A percentile compares a stretch with the other conserved stretches of the same genome.
Conservation (phyloP, 2,329 filamentous ascomycete species). For the Cordyceps javanica region DNA sequence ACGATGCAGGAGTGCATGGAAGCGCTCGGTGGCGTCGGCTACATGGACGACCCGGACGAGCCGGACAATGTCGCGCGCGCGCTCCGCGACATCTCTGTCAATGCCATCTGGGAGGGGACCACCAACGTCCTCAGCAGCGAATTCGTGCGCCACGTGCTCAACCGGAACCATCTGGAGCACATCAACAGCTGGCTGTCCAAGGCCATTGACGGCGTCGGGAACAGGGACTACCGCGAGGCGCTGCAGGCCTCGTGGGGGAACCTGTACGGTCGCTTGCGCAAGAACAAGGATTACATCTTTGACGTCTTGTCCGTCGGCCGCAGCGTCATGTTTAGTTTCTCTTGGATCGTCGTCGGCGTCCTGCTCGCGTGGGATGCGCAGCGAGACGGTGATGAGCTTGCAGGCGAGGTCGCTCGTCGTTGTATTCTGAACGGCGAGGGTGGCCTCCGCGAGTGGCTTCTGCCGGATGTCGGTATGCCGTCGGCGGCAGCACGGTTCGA, state of each 20-base stretch:
- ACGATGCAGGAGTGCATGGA: slow-evolving; percentile 16
- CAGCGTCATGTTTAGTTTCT: slow-evolving; percentile 14
- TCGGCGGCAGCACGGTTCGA: background rate
- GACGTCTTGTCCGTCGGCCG: slow-evolving; percentile 9
- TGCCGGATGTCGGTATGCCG: background rate
- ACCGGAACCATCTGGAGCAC: slow-evolving; percentile 3
- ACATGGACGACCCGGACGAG: slow-evolving; percentile 16
- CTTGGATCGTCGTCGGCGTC: slow-evolving; percentile 11
- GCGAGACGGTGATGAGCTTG: slow-evolving; percentile 7
- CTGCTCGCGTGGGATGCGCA: slow-evolving; percentile 11
- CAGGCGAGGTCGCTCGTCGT: slow-evolving; percentile 4
- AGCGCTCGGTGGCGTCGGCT: slow-evolving; percentile 14
- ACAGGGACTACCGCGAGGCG: background rate
- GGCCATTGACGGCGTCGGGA: background rate
- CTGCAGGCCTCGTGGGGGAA: background rate
- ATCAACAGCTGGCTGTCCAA: slow-evolving; percentile 2
- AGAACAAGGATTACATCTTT: slow-evolving; percentile 1
- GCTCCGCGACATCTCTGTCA: slow-evolving; percentile 13
- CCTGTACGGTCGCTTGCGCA: background rate
- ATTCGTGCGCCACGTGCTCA: slow-evolving; percentile 13
- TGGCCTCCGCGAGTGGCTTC: slow-evolving; percentile 12
- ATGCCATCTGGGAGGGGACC: slow-evolving; percentile 16
- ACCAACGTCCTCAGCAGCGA: slow-evolving; percentile 16
- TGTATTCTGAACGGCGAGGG: slow-evolving; percentile 13
- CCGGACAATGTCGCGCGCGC: slow-evolving; percentile 13